Evolutionary conservation across 225 moss, liverwort and hornwort species (phyloP), one percentile per base, ranked within the genome.

Genomic region (Pseudisothecium myosuroides): DNA sequence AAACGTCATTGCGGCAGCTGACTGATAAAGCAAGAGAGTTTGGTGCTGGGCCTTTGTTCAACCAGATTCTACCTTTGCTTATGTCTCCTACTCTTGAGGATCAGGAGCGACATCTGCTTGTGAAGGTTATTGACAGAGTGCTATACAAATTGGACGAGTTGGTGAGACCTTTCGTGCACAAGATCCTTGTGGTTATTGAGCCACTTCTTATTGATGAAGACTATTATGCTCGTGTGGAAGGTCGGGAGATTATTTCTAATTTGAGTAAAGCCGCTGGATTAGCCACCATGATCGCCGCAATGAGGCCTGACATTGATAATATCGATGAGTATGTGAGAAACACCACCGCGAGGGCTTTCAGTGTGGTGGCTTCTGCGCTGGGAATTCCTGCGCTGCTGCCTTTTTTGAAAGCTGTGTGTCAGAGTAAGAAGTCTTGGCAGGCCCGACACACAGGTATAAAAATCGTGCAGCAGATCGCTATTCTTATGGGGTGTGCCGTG

Each of bases 1-100:
- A 99, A 87, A 99, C 99, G 17, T 97, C 99, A 23, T 91, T 99
- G 83, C 94, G 99, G 79, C 99, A 99, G 88, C 90, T 99, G 76
- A 99, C 99, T 17, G 99, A 99, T 85, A 99, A 99, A 76, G 97
- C 99, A n/a, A 93, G 99, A 83, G 99, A 99, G 81, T 95, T 99
- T 83, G 99, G 99, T 63, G 99, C 99, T 59, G 99, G 97, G 31
- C 99, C 99, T 74, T 91, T 99, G 50, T 99, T 99, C 85, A 99
- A 94, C 63, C 97, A 97, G 86, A 99, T 99, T 83, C 87, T 99
- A 41, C 99, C 99, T n/a, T 88, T 99, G 90, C 97, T 99, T 17
- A 99, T 99, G 99, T 97, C 99, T 85, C 99, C 99, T n/a, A 99
- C 99, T 47, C 94, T 99, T 63, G 99, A 99, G 91, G 99, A 99